Evolutionary conservation across 2,329 filamentous ascomycete species (phyloP), one percentile per base, ranked within the genome.

Genomic region (Thermothelomyces thermophilus): DNA sequence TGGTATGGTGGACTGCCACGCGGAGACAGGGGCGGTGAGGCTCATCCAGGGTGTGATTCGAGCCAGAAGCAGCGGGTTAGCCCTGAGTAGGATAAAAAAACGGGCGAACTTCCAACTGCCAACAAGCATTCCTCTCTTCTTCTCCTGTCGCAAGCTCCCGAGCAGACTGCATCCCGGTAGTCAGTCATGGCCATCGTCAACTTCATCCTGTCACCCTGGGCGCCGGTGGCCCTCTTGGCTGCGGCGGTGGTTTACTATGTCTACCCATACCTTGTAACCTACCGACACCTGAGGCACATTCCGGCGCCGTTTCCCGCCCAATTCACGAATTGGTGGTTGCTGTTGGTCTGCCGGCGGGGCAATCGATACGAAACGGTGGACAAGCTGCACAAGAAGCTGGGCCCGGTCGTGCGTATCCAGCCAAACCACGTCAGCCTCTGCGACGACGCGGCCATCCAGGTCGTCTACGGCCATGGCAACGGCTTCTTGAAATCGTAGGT

Each of bases 381-480:
- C 60, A 68, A 82, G 31, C 73, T 80, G 7, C 90, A 95, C 68
- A 79, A 85, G 71, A 84, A 82, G 61, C 73, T 86, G 37, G 90
- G 90, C 3, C 83, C 82, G n/a, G 68, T 95, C 1, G 83, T 95
- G 19, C 79, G 90, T 31, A 85, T 95, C 56, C 85, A 89, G 62
- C 90, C 90, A 1, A 81, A 90, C 60, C 90, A 95, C 61, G 76
- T 95, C 59, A 90, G 85, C 50, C 73, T 96, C 48, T 87, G 85
- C 47, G 87, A 94, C 62, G 83, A 86, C 24, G 76, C 76, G n/a
- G 88, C 87, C 1, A 90, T 95, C 47, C 75, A 76, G 13, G 68
- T 75, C 40, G 80, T 95, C 48, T 95, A 95, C 59, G 89, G 89
- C 4, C 85, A 89, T 59, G 83, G 84, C 7, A 88, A 87, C 61